phyloP scores from a whole-genome alignment of 1,284 basidiomycete species.

The Bjerkandera adusta region DNA sequence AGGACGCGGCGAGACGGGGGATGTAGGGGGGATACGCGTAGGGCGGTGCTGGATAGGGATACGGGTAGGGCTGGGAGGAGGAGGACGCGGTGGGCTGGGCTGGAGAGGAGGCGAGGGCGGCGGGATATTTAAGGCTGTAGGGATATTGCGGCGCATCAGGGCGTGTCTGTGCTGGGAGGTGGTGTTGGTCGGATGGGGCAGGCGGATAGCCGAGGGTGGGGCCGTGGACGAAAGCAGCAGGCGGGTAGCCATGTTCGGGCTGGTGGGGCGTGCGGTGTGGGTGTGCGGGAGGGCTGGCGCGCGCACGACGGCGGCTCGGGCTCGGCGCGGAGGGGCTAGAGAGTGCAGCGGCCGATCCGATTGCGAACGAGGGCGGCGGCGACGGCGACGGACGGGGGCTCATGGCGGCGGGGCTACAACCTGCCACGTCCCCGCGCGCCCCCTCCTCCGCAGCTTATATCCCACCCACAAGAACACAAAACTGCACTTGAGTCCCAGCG shows the following conservation, averaged over 20 bases:
- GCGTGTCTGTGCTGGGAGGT: constrained; percentile 8
- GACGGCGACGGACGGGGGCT: too few relatives aligned
- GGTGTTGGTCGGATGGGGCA: constrained; percentile 13
- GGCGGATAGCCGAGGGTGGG: constrained; percentile 21
- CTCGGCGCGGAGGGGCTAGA: neutral
- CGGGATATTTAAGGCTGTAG: constrained; percentile 15
- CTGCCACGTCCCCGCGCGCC: too few relatives aligned
- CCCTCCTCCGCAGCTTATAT: too few relatives aligned
- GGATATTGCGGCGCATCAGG: constrained; percentile 9
- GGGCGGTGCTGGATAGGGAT: constrained; percentile 1
- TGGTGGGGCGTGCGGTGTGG: neutral
- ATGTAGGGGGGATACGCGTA: neutral
- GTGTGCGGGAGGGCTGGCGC: neutral
- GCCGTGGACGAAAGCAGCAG: too few relatives aligned
- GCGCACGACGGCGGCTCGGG: neutral
- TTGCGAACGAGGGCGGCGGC: neutral
- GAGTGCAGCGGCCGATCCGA: neutral
- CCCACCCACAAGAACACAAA: too few relatives aligned
- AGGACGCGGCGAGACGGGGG: neutral
- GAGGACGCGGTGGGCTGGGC: neutral
- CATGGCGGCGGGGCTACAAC: too few relatives aligned
- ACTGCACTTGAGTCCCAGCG: too few relatives aligned
- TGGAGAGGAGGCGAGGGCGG: neutral
- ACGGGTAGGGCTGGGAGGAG: neutral
- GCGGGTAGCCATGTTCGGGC: neutral